Evolutionary conservation across 179 eudicot species (phyloP).

Genomic region (Actinidia arguta): DNA sequence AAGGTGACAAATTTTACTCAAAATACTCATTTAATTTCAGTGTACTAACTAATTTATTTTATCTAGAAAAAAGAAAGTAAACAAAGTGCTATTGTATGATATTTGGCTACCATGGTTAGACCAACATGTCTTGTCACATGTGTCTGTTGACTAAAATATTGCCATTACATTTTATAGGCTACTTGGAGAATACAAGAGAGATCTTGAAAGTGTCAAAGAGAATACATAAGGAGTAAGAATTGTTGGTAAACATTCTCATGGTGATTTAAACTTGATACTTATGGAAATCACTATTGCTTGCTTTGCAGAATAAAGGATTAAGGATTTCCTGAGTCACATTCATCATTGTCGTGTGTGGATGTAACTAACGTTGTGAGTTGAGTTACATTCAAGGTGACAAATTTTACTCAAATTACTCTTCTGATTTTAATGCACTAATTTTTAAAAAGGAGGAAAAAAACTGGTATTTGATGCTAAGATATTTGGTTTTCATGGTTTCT

Average conservation of each 20-base stretch:
- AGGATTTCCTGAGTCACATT: constrained; percentile 78
- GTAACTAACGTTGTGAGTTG: no score
- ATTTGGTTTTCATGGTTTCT: no score
- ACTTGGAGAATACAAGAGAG: constrained; percentile 81
- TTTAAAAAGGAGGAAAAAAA: no score
- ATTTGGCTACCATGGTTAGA: background rate
- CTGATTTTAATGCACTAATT: no score
- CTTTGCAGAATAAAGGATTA: constrained; percentile 64
- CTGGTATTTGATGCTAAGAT: no score
- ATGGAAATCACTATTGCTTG: background rate
- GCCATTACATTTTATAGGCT: constrained; percentile 52
- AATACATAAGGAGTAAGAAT: constrained; percentile 76
- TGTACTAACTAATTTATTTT: background rate
- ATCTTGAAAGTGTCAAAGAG: constrained; percentile 94
- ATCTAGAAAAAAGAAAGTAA: no score
- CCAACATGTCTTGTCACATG: background rate
- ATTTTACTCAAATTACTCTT: no score
- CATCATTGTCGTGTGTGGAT: no score
- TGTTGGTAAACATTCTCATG: constrained; percentile 13
- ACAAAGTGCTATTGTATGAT: no score
- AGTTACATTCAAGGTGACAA: no score
- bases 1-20: constrained; percentile 50
- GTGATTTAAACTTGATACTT: background rate
- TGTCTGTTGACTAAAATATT: constrained; percentile 1
- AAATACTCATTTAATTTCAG: background rate